Conservation (phyloP, 768 basidiomycete genomes). For the Favolaschia claudopus region DNA sequence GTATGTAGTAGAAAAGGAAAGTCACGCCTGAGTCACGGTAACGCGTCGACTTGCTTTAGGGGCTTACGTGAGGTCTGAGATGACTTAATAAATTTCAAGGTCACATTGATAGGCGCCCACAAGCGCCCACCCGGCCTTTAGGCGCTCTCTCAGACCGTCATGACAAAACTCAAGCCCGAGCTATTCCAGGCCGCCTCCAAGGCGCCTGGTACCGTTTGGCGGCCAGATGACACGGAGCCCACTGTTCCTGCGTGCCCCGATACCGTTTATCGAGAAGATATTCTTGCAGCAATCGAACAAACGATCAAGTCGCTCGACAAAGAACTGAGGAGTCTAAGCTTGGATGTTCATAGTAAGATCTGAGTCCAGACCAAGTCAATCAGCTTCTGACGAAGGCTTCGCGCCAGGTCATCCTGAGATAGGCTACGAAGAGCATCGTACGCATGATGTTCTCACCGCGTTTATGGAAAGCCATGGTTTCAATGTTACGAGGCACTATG, state of each 20-base stretch:
- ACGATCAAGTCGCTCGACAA: slow-evolving; percentile 59
- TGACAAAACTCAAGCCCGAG: slow-evolving; percentile 5
- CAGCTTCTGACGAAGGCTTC: not conserved
- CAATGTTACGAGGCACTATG: slow-evolving; percentile 64
- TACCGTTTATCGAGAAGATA: slow-evolving; percentile 60
- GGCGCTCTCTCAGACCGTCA: not conserved
- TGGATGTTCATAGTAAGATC: slow-evolving; percentile 72
- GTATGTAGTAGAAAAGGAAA: no score
- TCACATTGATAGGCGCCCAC: no score
- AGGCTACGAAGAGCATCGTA: slow-evolving; percentile 71
- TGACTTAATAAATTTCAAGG: no score
- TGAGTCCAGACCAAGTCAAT: not conserved
- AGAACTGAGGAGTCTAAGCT: slow-evolving; percentile 66
- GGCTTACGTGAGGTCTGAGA: no score
- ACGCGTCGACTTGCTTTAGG: no score
- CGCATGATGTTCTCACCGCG: slow-evolving; percentile 72
- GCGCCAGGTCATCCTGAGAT: slow-evolving; percentile 73
- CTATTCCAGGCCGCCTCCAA: not conserved
- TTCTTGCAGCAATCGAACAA: slow-evolving; percentile 66
- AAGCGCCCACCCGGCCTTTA: no score
- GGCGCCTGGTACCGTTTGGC: slow-evolving; percentile 15
- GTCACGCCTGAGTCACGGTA: no score
- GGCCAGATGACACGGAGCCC: slow-evolving; percentile 28
- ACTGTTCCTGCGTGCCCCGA: slow-evolving; percentile 31
- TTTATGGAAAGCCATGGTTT: slow-evolving; percentile 77